These are phyloP conservation scores for Magnaporthiopsis rhizophila DNA, from an alignment of 2,329 filamentous ascomycete species.

Conservation along the genomic window DNA sequence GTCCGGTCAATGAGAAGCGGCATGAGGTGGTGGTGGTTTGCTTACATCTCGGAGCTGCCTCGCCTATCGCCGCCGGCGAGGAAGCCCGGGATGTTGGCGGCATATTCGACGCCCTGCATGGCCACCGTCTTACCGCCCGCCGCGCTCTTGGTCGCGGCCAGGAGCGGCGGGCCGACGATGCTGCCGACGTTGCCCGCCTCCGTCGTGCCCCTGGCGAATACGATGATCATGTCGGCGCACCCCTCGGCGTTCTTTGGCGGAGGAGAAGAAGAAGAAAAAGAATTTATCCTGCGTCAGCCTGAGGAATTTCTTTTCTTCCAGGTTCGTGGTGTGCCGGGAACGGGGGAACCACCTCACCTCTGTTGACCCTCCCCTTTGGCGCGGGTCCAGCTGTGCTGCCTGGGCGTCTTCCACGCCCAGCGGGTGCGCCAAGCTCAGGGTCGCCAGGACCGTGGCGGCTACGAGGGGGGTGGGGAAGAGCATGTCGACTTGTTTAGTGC, in stretches of 20 bases:
- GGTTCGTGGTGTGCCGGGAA: background rate
- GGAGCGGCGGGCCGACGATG: constrained; percentile 19
- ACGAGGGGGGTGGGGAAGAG: background rate
- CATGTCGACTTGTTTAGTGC: background rate
- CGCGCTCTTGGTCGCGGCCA: constrained; percentile 13
- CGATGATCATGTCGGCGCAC: constrained; percentile 15
- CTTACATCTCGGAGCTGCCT: constrained; percentile 13
- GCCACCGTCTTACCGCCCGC: constrained; percentile 13
- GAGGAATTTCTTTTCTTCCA: too few relatives aligned
- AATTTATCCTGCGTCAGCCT: too few relatives aligned
- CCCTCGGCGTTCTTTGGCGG: background rate
- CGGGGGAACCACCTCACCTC: background rate
- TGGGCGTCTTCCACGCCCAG: background rate
- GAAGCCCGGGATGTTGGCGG: constrained; percentile 16
- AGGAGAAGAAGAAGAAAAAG: too few relatives aligned
- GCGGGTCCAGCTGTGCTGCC: background rate
- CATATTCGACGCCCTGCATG: constrained; percentile 21
- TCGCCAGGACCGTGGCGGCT: background rate
- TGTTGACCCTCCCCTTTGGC: background rate
- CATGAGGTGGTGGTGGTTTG: too few relatives aligned
- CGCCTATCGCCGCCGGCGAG: constrained; percentile 16
- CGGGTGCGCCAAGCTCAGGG: background rate
- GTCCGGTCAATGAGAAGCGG: too few relatives aligned
- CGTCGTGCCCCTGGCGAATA: constrained; percentile 21
- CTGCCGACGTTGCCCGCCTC: constrained; percentile 19